These are phyloP conservation scores for Fusarium nematophilum DNA, from an alignment of 2,329 filamentous ascomycete genomes.

Conservation along the genomic window DNA sequence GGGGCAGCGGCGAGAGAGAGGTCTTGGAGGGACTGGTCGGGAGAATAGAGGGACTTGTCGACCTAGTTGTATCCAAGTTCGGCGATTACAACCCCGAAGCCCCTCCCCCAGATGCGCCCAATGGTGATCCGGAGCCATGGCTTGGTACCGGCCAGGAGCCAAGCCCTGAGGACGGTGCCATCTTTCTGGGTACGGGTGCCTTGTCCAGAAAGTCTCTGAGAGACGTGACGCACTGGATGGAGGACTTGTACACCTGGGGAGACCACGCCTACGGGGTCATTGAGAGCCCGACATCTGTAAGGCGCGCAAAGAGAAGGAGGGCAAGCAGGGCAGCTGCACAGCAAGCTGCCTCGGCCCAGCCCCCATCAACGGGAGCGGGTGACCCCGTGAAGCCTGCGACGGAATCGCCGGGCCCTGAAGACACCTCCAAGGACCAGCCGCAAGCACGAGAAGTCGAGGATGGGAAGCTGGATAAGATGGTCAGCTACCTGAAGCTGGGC, in stretches of 20 bases:
- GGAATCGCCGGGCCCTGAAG: not conserved
- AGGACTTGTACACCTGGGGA: conserved; percentile 86
- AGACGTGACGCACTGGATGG: conserved; percentile 85
- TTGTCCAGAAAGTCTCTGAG: conserved; percentile 77
- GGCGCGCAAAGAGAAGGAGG: conserved; percentile 59
- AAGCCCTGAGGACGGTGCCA: conserved; percentile 79
- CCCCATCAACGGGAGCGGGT: not conserved
- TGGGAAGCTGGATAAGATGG: conserved; percentile 64
- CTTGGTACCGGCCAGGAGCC: conserved; percentile 77
- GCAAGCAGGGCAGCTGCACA: conserved; percentile 24
- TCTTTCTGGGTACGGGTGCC: conserved; percentile 85
- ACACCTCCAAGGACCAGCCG: conserved; percentile 29
- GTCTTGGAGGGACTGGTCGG: conserved; percentile 89
- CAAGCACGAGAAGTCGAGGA: conserved; percentile 39
- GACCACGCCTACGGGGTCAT: conserved; percentile 86
- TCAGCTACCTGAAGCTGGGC: conserved; percentile 74
- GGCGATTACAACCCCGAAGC: conserved; percentile 60
- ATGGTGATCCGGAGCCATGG: conserved; percentile 64
- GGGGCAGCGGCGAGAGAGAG: conserved; percentile 92
- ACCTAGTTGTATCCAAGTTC: conserved; percentile 89
- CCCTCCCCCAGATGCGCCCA: conserved; percentile 37
- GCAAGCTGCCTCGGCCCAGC: conserved; percentile 4
- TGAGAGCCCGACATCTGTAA: conserved; percentile 78
- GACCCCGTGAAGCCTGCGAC: conserved; percentile 3
- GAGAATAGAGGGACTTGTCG: conserved; percentile 84